Base-by-base conservation (phyloP, 257 asterid genomes). In the Orobanche coerulescens region DNA sequence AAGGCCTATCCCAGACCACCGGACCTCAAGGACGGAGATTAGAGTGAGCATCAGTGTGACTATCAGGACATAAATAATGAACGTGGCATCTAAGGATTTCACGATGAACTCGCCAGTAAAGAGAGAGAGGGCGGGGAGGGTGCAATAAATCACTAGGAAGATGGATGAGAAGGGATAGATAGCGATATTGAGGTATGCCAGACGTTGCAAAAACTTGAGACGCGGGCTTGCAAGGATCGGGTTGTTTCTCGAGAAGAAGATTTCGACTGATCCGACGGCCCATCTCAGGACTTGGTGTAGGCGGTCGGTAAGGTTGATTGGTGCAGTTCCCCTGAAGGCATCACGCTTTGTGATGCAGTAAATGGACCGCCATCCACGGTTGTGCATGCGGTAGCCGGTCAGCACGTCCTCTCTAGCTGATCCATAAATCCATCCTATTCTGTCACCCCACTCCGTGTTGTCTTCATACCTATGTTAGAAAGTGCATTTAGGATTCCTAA, bases 371-470 rank as follows among this genome's bases (percentile, higher is more conserved):
- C 95, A 86, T 16, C 95, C 95, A 26, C 95, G 92, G 66, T 86
- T 86, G 81, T 86, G 95, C 95, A 86, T 86, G 2, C 95, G 85
- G 52, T 86, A 86, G 30, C 95, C 95, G 0, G 95, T 86, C 22
- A 86, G 92, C 71, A 86, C 95, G 24, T 86, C 92, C 56, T 86
- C 95, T n/a, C 89, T 86, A 50, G 83, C 92, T 16, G 95, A 86
- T 51, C 95, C 95, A 23, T 86, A 86, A 56, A 86, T 86, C 95
- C 95, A 86, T 0, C 95, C 95, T 23, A 83, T 51, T 70, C 95
- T 73, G 5, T 86, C 95, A 70, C 95, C 95, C 95, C 95, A 86
- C 49, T 86, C 95, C 2, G 95, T 77, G 44, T 86, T 86, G 67
- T 86, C 92, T 53, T 86, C 95, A 16, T 75, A 85, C 93, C 93